Base-by-base conservation (phyloP, 768 basidiomycete genomes). In the Macrolepiota albuminosa region DNA sequence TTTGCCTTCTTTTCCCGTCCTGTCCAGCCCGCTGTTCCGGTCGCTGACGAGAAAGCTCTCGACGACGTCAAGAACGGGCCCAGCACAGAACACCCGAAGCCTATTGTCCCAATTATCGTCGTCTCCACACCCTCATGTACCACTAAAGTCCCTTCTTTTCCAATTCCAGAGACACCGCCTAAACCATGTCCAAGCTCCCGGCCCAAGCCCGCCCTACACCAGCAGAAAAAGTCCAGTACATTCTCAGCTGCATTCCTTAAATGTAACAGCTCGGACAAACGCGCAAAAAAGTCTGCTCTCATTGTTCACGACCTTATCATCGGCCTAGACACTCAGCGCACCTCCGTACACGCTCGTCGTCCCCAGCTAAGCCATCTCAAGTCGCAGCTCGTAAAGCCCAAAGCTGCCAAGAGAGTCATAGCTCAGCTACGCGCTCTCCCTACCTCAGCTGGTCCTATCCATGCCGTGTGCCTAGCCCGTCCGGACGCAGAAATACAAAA, bases 391-490 rank as follows among this genome's bases (percentile, higher is more conserved):
- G 74, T 83, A 62, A 68, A 86, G 47, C 84, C 87, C 21, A 86
- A 87, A 69, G 75, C 80, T 14, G 91, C 90, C 24, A 84, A 84
- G 69, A 84, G 81, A 66, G 76, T 93, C 60, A 89, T 93, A 61
- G 76, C 81, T n/a, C 84, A 91, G 51, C 78, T 93, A 14, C 84
- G 82, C 43, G 65, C 73, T 8, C 76, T 93, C 43, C 83, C 91
- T n/a, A 73, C 78, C 4, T 69, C 76, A 9, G 78, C 77, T 54
- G 72, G 75, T 4, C 89, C 89, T 24, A 89, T 93, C 33, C 91
- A 87, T 66, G 91, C 89, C 0, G 90, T 92, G 24, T 93, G 88
- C 65, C 78, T 93, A 42, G 79, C 76, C 34, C 76, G 78, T 63
- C 68, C 83, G 2, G 91, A 93, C 57, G 78, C 70, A 8, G 88